A percentile compares a stretch with the other conserved stretches of the same genome.
These are phyloP conservation scores for Murraya paniculata DNA, from an alignment of 345 rosid genomes.

Conservation along the genomic window DNA sequence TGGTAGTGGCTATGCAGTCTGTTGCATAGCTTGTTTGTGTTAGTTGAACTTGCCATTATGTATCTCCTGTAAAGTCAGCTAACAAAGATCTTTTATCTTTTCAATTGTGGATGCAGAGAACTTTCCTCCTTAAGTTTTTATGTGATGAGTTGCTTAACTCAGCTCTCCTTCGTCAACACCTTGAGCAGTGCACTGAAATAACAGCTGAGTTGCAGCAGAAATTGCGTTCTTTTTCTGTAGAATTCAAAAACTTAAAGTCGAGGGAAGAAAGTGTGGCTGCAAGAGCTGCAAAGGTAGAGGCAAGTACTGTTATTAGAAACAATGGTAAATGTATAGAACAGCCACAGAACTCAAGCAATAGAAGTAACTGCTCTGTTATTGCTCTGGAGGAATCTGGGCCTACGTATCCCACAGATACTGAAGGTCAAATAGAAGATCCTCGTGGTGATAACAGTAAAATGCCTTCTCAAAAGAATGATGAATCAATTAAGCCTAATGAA, in stretches of 20 bases:
- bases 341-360: constrained; percentile 22
- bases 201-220: constrained; percentile 82
- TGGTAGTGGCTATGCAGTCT: neutral
- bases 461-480: constrained; percentile 30
- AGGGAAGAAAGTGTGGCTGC: constrained; percentile 61
- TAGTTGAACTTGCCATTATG: neutral
- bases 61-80: constrained; percentile 10
- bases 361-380: constrained; percentile 14
- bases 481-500: constrained; percentile 30
- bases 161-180: constrained; percentile 79
- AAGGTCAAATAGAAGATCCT: constrained; percentile 26
- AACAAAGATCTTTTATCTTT: neutral
- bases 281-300: constrained; percentile 56
- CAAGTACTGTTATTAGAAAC: constrained; percentile 25
- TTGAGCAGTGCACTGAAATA: constrained; percentile 81
- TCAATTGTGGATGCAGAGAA: constrained; percentile 62
- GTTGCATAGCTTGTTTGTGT: neutral
- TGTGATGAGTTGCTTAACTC: constrained; percentile 90
- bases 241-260: constrained; percentile 68
- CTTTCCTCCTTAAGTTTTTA: constrained; percentile 70
- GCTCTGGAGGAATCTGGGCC: constrained; percentile 27
- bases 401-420: constrained; percentile 22
- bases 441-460: constrained; percentile 29
- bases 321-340: constrained; percentile 18
- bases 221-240: constrained; percentile 60